Evolutionary conservation across 495 filamentous ascomycete species (phyloP), one percentile per base, ranked within the genome.

Genomic region (Penicillium canariense): DNA sequence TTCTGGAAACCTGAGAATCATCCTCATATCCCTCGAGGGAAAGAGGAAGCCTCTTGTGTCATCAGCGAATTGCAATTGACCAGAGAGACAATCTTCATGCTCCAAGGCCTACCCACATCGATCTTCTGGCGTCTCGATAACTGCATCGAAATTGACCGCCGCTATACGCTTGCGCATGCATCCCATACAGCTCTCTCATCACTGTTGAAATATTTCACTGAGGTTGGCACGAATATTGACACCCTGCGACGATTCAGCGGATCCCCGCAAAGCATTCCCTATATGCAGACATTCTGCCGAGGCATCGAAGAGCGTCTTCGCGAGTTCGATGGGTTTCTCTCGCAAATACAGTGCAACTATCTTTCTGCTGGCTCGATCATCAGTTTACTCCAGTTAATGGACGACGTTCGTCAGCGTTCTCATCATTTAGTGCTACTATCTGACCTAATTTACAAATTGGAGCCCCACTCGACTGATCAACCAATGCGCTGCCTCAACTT

Each of bases 21-120:
- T 20, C 45, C 51, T 5, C 52, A 55, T n/a, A 51, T 54, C 35
- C 38, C 62, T 6, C 54, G 62, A 50, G 50, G 61, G 55, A 68
- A 55, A 58, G 67, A 56, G 59, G 55, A 58, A 42, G 72, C 48
- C 54, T 75, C 59, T 72, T 81, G 60, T 67, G 69, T 72, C 3
- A 70, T 95, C 30, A 84, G 88, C 0, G 91, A 94, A 61, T 71
- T 88, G 2, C 87, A 93, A 50, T 66, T 84, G 4, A 74, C 92
- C 28, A 84, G 92, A 36, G 92, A 97, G 58, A 77, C 83, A 1
- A 73, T 96, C 1, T 92, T 88, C 58, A 93, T 96, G 90, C 80
- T 97, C 1, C 78, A 82, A 28, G 91, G 90, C 0, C 72, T 96
- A 17, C 82, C 85, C 31, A 95, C 89, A 0, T 85, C 82, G 17